Percentiles rank a stretch among this genome's conserved stretches.
phyloP scores from a whole-genome alignment of 2,329 filamentous ascomycete genomes.

The Massarina eburnea region DNA sequence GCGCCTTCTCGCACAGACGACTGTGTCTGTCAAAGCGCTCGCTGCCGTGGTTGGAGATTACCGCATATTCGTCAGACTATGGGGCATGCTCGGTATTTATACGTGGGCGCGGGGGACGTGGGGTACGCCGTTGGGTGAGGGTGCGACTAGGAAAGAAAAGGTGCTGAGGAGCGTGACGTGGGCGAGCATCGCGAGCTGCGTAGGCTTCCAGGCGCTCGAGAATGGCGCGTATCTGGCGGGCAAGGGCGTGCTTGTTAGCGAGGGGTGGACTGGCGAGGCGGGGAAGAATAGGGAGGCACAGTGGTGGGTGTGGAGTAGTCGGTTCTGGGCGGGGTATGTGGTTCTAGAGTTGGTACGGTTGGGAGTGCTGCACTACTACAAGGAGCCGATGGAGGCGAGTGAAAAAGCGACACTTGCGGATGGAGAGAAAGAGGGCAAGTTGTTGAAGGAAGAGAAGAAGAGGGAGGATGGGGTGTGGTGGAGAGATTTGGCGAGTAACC shows the following conservation, averaged over 20 bases:
- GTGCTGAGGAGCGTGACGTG: constrained; percentile 56
- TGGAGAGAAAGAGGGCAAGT: constrained; percentile 53
- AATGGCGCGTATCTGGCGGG: constrained; percentile 76
- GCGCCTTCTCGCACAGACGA: constrained; percentile 36
- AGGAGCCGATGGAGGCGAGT: neutral
- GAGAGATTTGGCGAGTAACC: constrained; percentile 68
- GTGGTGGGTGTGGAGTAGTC: constrained; percentile 71
- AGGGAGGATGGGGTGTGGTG: constrained; percentile 55
- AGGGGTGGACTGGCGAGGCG: constrained; percentile 52
- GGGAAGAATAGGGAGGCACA: constrained; percentile 54
- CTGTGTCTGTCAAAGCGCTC: constrained; percentile 49
- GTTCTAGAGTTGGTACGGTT: constrained; percentile 73
- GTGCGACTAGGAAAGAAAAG: constrained; percentile 30
- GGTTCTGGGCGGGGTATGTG: constrained; percentile 80
- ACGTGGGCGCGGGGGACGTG: constrained; percentile 59
- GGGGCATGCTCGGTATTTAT: constrained; percentile 74
- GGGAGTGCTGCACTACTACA: constrained; percentile 40
- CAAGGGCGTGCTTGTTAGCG: constrained; percentile 65
- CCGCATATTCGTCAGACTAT: constrained; percentile 73
- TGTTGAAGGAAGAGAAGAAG: constrained; percentile 28
- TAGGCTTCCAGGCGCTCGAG: constrained; percentile 77
- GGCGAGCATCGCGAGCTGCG: constrained; percentile 67
- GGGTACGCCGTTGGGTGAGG: constrained; percentile 21
- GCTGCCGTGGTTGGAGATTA: constrained; percentile 69
- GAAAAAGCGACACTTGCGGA: constrained; percentile 38